Evolutionary conservation across 257 asterid species (phyloP).

Genomic region (Solanum sparsipilum): DNA sequence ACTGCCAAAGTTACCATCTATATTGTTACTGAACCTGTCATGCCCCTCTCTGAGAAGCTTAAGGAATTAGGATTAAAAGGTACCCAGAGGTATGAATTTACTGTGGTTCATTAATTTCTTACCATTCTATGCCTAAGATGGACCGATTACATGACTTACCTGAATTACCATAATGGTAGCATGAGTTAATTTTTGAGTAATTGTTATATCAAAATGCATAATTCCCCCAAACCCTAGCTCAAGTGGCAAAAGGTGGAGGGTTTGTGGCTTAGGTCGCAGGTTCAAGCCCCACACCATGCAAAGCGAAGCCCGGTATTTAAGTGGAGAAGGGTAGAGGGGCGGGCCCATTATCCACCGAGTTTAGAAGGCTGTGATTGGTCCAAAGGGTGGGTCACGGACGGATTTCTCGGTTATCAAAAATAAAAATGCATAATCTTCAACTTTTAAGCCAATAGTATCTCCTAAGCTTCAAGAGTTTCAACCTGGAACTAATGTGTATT

Average conservation of each 20-base stretch:
- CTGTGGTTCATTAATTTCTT: slow-evolving; percentile 1
- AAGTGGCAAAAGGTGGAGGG: too few species aligned
- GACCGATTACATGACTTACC: background rate
- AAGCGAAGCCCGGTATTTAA: too few species aligned
- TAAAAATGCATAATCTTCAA: background rate
- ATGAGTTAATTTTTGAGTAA: background rate
- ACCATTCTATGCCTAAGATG: background rate
- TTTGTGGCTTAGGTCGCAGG: too few species aligned
- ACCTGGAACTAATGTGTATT: background rate
- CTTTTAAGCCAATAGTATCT: background rate
- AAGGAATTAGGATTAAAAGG: slow-evolving; percentile 88
- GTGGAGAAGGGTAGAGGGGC: too few species aligned
- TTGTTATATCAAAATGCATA: background rate
- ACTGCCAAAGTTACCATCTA: slow-evolving; percentile 71
- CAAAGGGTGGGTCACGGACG: too few species aligned
- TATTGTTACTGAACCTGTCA: slow-evolving; percentile 93
- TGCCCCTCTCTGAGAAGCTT: slow-evolving; percentile 90
- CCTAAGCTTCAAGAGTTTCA: background rate
- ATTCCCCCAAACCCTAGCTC: too few species aligned
- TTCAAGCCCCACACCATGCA: too few species aligned
- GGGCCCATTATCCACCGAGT: too few species aligned
- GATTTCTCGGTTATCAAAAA: too few species aligned
- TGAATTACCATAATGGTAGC: background rate
- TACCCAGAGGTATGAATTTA: slow-evolving; percentile 60
- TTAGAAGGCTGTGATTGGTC: too few species aligned